Conservation (phyloP, 2,329 filamentous ascomycete genomes). For the Sporothrix brasiliensis region DNA sequence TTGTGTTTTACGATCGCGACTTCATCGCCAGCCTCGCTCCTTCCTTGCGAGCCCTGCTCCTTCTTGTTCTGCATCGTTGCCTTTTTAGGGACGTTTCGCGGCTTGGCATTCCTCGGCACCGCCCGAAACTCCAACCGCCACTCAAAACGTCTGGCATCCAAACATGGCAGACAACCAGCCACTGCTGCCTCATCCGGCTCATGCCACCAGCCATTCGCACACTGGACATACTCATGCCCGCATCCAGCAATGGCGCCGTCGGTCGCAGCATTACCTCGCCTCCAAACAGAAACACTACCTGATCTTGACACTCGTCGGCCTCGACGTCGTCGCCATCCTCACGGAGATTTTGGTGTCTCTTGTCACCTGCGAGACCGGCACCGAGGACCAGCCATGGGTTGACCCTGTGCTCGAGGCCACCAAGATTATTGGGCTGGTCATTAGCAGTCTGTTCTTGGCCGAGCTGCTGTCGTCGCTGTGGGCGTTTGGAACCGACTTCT, state of each 20-base stretch:
- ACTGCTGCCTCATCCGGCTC: neutral
- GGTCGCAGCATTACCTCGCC: slow-evolving; percentile 32
- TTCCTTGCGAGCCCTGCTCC: neutral
- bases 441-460: slow-evolving; percentile 66
- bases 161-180: slow-evolving; percentile 25
- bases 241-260: slow-evolving; percentile 31
- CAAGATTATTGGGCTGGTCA: slow-evolving; percentile 57
- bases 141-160: neutral
- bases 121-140: neutral
- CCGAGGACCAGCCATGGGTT: slow-evolving; percentile 49
- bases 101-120: slow-evolving; percentile 30
- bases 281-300: slow-evolving; percentile 50
- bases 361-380: slow-evolving; percentile 52
- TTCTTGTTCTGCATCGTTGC: neutral
- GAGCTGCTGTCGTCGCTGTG: slow-evolving; percentile 61
- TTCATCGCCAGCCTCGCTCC: slow-evolving; percentile 1
- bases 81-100: slow-evolving; percentile 11
- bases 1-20: slow-evolving; percentile 5
- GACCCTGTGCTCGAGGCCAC: slow-evolving; percentile 46
- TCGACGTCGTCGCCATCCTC: slow-evolving; percentile 52
- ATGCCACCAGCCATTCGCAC: neutral
- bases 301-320: slow-evolving; percentile 49
- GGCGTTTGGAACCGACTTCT: slow-evolving; percentile 63
- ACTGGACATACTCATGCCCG: neutral
- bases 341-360: slow-evolving; percentile 54